Conservation (phyloP, 495 filamentous ascomycete species). For the Penicillium taxi region DNA sequence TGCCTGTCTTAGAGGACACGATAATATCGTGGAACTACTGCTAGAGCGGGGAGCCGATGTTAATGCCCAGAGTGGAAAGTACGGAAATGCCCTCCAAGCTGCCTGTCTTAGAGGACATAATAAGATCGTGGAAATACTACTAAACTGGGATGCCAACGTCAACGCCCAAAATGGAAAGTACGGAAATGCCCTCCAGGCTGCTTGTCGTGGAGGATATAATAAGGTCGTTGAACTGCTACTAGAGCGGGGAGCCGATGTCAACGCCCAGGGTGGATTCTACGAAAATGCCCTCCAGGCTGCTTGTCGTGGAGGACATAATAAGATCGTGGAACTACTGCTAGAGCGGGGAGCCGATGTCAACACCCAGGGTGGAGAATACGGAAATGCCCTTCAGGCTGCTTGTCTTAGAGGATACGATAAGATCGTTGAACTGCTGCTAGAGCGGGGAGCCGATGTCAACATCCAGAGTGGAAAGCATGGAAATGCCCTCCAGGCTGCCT, state of each 20-base stretch:
- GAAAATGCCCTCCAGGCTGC: background rate
- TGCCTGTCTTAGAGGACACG: too few species aligned
- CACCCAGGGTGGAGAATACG: background rate
- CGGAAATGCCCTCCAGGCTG: conserved; percentile 4
- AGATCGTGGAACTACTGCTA: background rate
- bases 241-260: background rate
- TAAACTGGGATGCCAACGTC: background rate
- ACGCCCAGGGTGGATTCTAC: conserved; percentile 1
- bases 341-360: background rate
- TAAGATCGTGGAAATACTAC: background rate
- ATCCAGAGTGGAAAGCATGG: conserved; percentile 1
- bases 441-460: background rate
- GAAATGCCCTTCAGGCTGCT: background rate
- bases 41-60: background rate
- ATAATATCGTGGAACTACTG: background rate
- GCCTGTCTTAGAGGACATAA: background rate
- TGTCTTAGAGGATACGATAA: background rate
- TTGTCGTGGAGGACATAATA: too few species aligned
- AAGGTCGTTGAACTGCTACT: background rate
- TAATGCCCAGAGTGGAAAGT: background rate
- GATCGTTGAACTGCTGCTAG: conserved; percentile 1
- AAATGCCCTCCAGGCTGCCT: background rate
- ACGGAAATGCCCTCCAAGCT: conserved; percentile 2
- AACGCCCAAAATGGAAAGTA: conserved; percentile 1
- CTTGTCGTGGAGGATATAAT: background rate